These are phyloP conservation scores for Beauveria varroae DNA, from an alignment of 2,329 filamentous ascomycete genomes.

Conservation along the genomic window DNA sequence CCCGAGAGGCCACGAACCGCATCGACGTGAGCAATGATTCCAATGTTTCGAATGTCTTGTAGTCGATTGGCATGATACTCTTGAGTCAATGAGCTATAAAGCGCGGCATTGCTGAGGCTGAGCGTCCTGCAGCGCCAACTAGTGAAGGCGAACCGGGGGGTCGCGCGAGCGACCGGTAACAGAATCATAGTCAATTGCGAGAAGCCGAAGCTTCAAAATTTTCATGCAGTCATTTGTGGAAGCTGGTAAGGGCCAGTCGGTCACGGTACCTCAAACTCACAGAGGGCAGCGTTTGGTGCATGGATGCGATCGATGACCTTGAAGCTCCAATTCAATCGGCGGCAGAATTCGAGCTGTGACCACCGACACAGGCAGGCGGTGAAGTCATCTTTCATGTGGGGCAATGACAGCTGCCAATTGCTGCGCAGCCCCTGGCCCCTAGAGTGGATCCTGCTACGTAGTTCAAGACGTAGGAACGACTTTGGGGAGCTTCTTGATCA, in stretches of 20 bases:
- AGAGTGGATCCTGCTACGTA: conserved; percentile 10
- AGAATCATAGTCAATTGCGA: neutral
- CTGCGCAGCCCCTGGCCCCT: neutral
- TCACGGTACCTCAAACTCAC: neutral
- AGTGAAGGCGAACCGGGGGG: neutral
- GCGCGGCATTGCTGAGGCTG: neutral
- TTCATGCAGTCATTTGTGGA: neutral
- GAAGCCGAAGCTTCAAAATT: conserved; percentile 5
- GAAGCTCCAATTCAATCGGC: neutral
- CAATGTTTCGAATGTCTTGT: conserved; percentile 77
- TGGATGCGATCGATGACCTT: neutral
- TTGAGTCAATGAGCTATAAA: conserved; percentile 15
- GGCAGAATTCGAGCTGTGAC: neutral
- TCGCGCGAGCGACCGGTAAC: neutral
- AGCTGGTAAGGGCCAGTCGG: neutral
- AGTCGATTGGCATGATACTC: conserved; percentile 15
- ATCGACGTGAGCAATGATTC: conserved; percentile 98
- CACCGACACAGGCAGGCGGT: conserved; percentile 7
- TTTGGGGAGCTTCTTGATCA: neutral
- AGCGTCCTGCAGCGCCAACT: neutral
- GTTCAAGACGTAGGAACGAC: neutral
- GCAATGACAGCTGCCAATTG: neutral
- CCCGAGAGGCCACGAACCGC: conserved; percentile 43
- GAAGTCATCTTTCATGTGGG: neutral
- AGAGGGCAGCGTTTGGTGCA: neutral